These are phyloP conservation scores for Dipodascus albidus DNA, from an alignment of 805 yeast genomes.

Conservation along the genomic window DNA sequence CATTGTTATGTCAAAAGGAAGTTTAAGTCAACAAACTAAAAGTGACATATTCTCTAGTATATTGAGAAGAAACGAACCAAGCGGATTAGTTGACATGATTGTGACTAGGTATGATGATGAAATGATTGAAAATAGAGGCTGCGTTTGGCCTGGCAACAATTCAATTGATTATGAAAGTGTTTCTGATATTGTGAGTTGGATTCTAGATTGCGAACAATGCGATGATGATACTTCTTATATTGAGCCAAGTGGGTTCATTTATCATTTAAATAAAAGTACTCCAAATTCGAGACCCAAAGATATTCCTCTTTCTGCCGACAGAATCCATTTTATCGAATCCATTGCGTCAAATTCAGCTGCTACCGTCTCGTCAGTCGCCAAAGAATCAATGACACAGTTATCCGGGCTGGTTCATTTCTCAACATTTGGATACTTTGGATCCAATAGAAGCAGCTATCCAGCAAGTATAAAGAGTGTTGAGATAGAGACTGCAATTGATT, in stretches of 20 bases:
- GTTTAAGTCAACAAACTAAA: conserved; percentile 10
- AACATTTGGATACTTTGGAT: not conserved
- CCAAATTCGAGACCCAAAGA: not conserved
- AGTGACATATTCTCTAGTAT: conserved; percentile 11
- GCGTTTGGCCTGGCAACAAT: conserved; percentile 12
- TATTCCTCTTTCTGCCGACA: not conserved
- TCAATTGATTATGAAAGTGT: conserved; percentile 5
- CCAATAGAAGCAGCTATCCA: not conserved
- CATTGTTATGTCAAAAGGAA: conserved; percentile 11
- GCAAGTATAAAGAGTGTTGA: not conserved
- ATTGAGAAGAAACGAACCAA: conserved; percentile 6
- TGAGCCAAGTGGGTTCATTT: conserved; percentile 15
- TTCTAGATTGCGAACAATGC: conserved; percentile 14
- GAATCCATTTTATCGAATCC: not conserved
- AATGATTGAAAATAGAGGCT: conserved; percentile 12
- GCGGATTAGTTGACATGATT: conserved; percentile 12
- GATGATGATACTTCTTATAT: conserved; percentile 11
- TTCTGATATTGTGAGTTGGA: conserved; percentile 15
- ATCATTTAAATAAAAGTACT: conserved; percentile 9
- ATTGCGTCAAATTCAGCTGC: not conserved
- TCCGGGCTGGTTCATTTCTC: not conserved
- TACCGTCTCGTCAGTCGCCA: not conserved
- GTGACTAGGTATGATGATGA: conserved; percentile 12
- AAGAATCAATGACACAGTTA: not conserved
- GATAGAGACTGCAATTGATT: conserved; percentile 8